Evolutionary conservation across 2,329 filamentous ascomycete species (phyloP).

Genomic region (Hymenoscyphus repandus): DNA sequence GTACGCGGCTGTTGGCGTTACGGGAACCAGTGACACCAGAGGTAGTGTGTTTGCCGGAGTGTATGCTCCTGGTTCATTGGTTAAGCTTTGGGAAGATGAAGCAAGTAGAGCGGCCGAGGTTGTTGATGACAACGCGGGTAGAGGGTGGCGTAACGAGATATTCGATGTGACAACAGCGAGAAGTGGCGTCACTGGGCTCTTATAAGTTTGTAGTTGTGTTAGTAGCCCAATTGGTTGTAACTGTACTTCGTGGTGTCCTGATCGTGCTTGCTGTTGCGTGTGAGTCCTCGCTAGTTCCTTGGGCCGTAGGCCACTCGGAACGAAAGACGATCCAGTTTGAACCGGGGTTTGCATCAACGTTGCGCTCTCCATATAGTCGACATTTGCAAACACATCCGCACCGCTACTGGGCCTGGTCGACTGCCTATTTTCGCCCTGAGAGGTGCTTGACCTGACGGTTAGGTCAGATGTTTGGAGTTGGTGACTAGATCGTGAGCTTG

Average conservation of each 20-base stretch:
- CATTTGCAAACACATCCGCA: too few relatives aligned
- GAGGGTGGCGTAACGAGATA: slow-evolving; percentile 79
- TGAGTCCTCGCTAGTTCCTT: too few relatives aligned
- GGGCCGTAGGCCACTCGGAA: too few relatives aligned
- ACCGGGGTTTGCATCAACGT: too few relatives aligned
- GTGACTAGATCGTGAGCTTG: too few relatives aligned
- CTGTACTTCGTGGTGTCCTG: neutral
- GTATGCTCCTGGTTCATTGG: slow-evolving; percentile 84
- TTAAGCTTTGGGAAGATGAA: slow-evolving; percentile 86
- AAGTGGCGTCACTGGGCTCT: neutral
- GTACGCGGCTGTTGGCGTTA: slow-evolving; percentile 67
- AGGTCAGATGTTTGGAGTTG: too few relatives aligned
- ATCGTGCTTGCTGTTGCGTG: neutral
- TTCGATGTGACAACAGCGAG: slow-evolving; percentile 47
- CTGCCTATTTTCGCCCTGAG: neutral
- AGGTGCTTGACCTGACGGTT: neutral
- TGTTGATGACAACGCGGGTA: slow-evolving; percentile 60
- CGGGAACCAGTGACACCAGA: slow-evolving; percentile 47
- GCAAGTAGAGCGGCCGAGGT: slow-evolving; percentile 63
- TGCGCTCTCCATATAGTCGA: too few relatives aligned
- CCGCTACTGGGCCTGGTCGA: too few relatives aligned
- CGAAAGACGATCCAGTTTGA: too few relatives aligned
- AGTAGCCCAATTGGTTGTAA: neutral
- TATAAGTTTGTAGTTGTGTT: neutral
- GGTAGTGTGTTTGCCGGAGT: slow-evolving; percentile 69